Percentiles rank a stretch among this genome's conserved stretches.
Conservation (phyloP, 495 filamentous ascomycete species). For the Neurospora discreta region DNA sequence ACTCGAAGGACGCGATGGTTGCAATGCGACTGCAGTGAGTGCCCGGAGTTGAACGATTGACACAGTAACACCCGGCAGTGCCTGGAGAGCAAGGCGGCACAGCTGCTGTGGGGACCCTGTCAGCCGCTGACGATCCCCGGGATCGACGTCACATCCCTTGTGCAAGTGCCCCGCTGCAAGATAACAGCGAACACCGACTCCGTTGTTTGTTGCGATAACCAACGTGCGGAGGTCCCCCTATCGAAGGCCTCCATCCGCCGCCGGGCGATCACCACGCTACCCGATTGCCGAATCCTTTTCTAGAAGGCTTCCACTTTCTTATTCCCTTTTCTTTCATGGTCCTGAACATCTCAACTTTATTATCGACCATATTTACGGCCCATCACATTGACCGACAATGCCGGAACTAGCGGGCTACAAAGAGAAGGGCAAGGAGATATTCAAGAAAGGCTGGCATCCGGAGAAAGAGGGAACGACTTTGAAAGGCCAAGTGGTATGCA, state of each 20-base stretch:
- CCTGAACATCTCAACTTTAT: background rate
- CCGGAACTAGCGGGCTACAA: background rate
- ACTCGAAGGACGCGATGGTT: background rate
- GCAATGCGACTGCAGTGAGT: background rate
- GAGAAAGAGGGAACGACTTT: conserved; percentile 28
- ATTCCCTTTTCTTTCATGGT: background rate
- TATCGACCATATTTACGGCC: background rate
- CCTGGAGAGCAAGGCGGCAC: conserved; percentile 18
- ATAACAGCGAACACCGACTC: background rate
- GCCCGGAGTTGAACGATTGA: background rate
- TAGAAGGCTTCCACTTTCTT: background rate
- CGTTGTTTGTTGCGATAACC: background rate
- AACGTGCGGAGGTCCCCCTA: background rate
- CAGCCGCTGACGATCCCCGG: background rate
- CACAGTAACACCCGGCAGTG: background rate
- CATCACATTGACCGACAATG: background rate
- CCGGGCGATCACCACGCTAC: background rate
- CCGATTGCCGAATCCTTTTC: background rate
- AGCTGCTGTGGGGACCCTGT: background rate
- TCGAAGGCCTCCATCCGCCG: background rate
- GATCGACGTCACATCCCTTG: conserved; percentile 5
- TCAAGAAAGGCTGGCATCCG: conserved; percentile 35
- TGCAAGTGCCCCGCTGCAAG: background rate
- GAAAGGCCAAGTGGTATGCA: conserved; percentile 31
- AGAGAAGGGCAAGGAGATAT: conserved; percentile 21